Evolutionary conservation across 495 filamentous ascomycete species (phyloP), one percentile per base, ranked within the genome.

Genomic region (Pseudevernia furfuracea): DNA sequence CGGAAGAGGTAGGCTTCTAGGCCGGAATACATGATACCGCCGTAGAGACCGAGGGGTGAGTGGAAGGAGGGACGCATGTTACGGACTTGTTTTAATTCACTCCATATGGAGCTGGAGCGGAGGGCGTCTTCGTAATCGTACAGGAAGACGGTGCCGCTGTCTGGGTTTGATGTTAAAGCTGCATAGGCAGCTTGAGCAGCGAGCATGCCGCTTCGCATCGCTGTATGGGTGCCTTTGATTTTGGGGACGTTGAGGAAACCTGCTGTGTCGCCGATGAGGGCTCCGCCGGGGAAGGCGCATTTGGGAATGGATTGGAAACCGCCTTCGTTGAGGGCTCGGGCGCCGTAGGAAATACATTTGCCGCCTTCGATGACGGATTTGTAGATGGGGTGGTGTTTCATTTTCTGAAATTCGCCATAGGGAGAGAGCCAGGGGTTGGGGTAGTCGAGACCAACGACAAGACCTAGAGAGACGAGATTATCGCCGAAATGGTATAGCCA

Each of bases 401-500:
- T 85, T 79, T 96, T 96, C 73, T 99, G 95, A 76, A 99, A 97
- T 73, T 99, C 94, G 34, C 84, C 84, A 72, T 99, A 99, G 0
- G 94, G 94, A 0, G 91, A 91, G 23, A 99, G 82, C 89, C 92
- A 99, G 0, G 94, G 95, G 74, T 99, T 99, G 36, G 88, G 82
- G 71, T 97, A 99, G 77, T 99, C 94, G 38, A 99, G 82, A 34
- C 93, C 94, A 37, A 96, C 90, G 23, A 99, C 94, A 39, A 97
- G 81, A 17, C 94, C 94, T 53, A 99, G 82, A 70, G 89, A 93
- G 68, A 97, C 94, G 69, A 97, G 85, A 75, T 97, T 97, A 67
- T 97, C 92, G 28, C 92, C 94, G 72, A 97, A 98, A 74, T 99
- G 94, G 70, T 99, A 99, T 86, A 99, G 91, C 89, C 89, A 99